Evolutionary conservation across 306 rosid genomes (phyloP).

Genomic region (Gastrolobium bilobum): DNA sequence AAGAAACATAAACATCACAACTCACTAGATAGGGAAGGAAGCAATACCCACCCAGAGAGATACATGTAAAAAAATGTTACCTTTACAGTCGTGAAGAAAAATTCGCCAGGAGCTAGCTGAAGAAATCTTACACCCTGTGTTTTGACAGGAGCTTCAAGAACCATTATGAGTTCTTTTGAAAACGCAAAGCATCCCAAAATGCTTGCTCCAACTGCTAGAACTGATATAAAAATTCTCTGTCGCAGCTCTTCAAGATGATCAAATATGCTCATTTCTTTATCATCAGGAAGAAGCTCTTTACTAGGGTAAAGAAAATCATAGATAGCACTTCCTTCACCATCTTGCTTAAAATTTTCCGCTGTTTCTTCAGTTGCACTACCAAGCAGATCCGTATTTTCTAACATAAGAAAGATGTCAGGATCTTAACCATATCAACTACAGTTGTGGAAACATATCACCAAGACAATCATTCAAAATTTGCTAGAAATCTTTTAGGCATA

Average conservation of each 20-base stretch:
- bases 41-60: conserved; percentile 1
- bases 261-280: conserved; percentile 90
- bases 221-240: conserved; percentile 85
- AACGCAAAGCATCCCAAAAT: conserved; percentile 89
- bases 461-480: background rate
- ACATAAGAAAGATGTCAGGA: conserved; percentile 38
- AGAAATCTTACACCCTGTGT: conserved; percentile 87
- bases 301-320: conserved; percentile 82
- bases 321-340: conserved; percentile 59
- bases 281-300: conserved; percentile 96
- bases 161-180: conserved; percentile 76
- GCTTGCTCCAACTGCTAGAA: conserved; percentile 84
- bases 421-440: conserved; percentile 22
- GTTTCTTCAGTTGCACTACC: conserved; percentile 56
- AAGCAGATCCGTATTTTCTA: conserved; percentile 50
- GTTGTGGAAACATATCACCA: conserved; percentile 25
- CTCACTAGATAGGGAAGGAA: conserved; percentile 25
- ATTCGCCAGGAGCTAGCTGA: conserved; percentile 98
- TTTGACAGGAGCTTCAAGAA: conserved; percentile 96
- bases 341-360: conserved; percentile 49
- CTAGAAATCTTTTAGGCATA: background rate
- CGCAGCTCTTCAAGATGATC: conserved; percentile 99
- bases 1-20: conserved; percentile 28
- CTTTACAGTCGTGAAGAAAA: conserved; percentile 94
- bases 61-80: conserved; percentile 51